These are phyloP conservation scores for Leishmania amazonensis DNA, from an alignment of 208 protist genomes.

Conservation along the genomic window DNA sequence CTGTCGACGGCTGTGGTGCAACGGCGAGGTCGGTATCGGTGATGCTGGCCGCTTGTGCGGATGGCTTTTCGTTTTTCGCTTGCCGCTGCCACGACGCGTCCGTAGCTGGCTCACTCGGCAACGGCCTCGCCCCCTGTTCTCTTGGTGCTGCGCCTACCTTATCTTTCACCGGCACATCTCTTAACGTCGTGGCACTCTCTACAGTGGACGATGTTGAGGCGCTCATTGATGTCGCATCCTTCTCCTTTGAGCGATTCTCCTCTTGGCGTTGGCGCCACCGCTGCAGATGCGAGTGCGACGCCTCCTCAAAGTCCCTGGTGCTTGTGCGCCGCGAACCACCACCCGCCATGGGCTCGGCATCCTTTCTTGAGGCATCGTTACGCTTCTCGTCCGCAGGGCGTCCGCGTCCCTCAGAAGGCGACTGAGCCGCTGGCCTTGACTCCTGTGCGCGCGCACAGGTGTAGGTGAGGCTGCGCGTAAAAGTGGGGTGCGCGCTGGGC, in stretches of 20 bases:
- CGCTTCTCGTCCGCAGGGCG: background rate
- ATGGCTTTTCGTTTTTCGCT: background rate
- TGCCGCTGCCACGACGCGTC: background rate
- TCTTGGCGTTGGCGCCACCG: slow-evolving; percentile 28
- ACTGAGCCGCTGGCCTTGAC: background rate
- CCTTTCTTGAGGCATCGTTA: background rate
- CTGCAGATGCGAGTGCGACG: slow-evolving; percentile 21
- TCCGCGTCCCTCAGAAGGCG: background rate
- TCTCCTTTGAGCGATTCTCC: background rate
- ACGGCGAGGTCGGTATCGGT: background rate
- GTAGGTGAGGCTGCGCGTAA: background rate
- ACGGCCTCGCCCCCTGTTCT: background rate
- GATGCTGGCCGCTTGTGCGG: background rate
- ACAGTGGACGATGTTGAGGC: background rate
- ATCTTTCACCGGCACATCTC: background rate
- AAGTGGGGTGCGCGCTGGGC: background rate
- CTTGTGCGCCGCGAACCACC: background rate
- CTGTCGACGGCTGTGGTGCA: background rate
- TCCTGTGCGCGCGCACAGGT: background rate
- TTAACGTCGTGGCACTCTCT: background rate
- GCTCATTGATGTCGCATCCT: background rate
- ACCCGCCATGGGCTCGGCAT: background rate
- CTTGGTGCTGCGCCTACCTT: background rate
- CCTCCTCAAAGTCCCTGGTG: background rate
- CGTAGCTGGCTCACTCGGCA: background rate